Conservation (phyloP, 1,284 basidiomycete genomes). For the Marasmius fiardii region DNA sequence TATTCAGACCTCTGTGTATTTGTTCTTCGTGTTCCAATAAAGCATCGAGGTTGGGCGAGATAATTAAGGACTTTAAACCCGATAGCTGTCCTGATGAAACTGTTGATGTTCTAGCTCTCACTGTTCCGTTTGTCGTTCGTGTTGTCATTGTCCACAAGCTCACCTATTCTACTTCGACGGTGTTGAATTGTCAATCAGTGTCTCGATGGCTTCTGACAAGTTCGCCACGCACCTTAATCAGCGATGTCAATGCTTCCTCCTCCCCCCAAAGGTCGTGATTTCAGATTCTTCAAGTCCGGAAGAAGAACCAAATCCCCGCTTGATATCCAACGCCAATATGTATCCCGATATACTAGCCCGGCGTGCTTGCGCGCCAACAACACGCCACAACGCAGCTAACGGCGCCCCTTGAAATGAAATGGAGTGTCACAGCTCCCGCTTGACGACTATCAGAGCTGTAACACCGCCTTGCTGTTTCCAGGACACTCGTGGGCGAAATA, state of each 20-base stretch:
- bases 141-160: not conserved
- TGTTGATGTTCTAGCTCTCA: not conserved
- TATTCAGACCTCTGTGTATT: constrained; percentile 17
- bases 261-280: too few relatives aligned
- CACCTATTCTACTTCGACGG: not conserved
- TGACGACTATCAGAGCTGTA: not conserved
- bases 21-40: constrained; percentile 58
- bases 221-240: not conserved
- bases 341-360: too few relatives aligned
- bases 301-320: too few relatives aligned
- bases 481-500: too few relatives aligned
- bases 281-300: too few relatives aligned
- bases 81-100: not conserved
- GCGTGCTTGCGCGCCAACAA: too few relatives aligned
- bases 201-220: too few relatives aligned
- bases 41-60: constrained; percentile 61
- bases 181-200: not conserved
- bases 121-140: not conserved
- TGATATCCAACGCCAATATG: too few relatives aligned
- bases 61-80: constrained; percentile 33
- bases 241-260: too few relatives aligned
- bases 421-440: too few relatives aligned
- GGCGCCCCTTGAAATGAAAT: too few relatives aligned
- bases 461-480: not conserved
- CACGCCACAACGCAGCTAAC: too few relatives aligned